Evolutionary conservation across 192 early-diverging fungal genomes (phyloP).

Genomic region (Physocladia obscura): DNA sequence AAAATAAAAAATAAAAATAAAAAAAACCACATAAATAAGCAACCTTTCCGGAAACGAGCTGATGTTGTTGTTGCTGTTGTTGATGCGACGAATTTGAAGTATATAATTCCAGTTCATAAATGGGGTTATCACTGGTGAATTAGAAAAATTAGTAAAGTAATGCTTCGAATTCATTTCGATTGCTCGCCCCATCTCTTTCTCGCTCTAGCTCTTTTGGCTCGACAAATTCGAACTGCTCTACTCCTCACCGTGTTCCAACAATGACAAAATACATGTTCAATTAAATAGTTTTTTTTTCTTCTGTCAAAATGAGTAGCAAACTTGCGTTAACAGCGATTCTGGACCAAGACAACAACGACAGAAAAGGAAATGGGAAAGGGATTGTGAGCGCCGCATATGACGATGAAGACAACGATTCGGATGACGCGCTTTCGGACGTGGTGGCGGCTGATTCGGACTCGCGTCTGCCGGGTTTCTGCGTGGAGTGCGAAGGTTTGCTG

Average conservation of each 20-base stretch:
- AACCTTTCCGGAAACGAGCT: neutral
- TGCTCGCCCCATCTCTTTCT: no score
- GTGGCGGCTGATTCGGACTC: constrained; percentile 37
- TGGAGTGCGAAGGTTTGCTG: constrained; percentile 72
- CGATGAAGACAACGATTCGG: neutral
- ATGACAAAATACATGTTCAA: constrained; percentile 1
- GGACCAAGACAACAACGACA: neutral
- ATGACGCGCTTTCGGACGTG: neutral
- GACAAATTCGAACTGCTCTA: neutral
- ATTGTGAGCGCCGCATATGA: neutral
- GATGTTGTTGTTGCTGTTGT: neutral
- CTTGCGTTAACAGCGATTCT: constrained; percentile 11
- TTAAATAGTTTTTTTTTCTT: no score
- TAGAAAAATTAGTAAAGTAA: neutral
- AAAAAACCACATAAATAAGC: neutral
- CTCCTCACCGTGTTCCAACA: neutral
- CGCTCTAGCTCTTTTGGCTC: no score
- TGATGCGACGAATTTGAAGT: constrained; percentile 18
- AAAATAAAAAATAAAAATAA: neutral
- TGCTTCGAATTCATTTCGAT: neutral
- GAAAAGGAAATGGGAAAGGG: neutral
- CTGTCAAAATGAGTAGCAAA: no score
- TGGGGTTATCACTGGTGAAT: constrained; percentile 74
- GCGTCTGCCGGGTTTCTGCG: constrained; percentile 67
- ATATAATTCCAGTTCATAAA: constrained; percentile 92